Evolutionary conservation across 306 rosid genomes (phyloP).

Genomic region (Alnus rubra): DNA sequence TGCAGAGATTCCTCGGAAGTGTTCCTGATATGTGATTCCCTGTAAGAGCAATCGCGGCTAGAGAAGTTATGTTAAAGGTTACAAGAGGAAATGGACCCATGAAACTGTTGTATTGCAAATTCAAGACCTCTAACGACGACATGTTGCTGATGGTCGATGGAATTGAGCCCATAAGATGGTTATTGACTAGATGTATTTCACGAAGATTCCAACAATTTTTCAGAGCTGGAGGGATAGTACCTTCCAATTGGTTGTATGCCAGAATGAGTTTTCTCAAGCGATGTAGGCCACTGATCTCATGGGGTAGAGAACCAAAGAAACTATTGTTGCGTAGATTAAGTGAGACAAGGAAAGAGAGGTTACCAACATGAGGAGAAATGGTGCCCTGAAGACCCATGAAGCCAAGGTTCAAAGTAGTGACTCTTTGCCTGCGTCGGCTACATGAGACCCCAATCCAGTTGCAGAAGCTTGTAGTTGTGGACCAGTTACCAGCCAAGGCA

Average conservation of each 20-base stretch:
- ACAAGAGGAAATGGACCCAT: not conserved
- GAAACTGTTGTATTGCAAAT: accelerated
- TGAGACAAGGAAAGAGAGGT: not conserved
- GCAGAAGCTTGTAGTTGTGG: too few relatives aligned
- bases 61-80: not conserved
- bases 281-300: too few relatives aligned
- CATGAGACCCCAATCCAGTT: too few relatives aligned
- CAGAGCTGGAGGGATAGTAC: not conserved
- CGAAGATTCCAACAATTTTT: not conserved
- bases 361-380: not conserved
- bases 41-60: not conserved
- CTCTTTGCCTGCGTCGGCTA: too few relatives aligned
- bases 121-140: not conserved
- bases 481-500: too few relatives aligned
- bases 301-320: too few relatives aligned
- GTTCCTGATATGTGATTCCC: not conserved
- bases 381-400: too few relatives aligned
- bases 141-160: not conserved
- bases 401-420: too few relatives aligned
- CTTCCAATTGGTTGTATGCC: not conserved
- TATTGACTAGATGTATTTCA: accelerated
- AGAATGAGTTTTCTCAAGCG: too few relatives aligned
- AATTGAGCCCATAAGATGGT: not conserved
- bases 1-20: not conserved
- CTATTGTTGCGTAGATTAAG: too few relatives aligned